Evolutionary conservation across 768 basidiomycete species (phyloP), one percentile per base, ranked within the genome.

Genomic region (Tricholoma sp.): DNA sequence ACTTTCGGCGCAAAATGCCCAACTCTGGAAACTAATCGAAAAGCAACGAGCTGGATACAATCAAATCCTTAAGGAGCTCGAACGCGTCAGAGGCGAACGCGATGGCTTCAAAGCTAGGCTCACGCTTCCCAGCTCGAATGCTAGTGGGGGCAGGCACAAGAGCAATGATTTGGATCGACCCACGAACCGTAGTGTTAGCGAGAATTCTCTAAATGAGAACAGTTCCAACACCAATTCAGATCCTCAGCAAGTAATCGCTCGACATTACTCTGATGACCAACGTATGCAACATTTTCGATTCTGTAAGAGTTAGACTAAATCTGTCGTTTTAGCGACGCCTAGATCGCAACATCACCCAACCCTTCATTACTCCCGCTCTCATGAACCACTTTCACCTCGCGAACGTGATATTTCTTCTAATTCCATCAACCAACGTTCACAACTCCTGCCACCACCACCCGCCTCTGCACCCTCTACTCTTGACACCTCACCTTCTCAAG

Each of bases 11-110:
- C 94, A 96, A 75, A 96, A 96, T 69, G 75, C 85, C 14, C 92
- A 95, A 73, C 83, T 96, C 19, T 96, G 94, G 94, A 95, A 94
- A 71, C 81, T 95, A 60, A 87, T 96, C 67, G 92, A 95, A 79
- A 95, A 94, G 69, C 91, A 94, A 70, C 82, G 91, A 55, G 71
- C 83, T 19, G 89, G 85, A n/a, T 90, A 90, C 67, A 83, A 81
- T 58, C 84, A 88, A 56, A 82, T 91, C 55, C 76, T 88, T 69
- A 90, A 90, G 72, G 92, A 96, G 64, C 78, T 92, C 45, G 93
- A 95, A 62, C 83, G 94, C 55, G 81, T 96, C 52, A 79, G 94
- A 12, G 76, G 75, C 10, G 94, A 96, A 68, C 82, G 94, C 16
- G 93, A 94, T 65, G 68, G 78, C 8, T 88, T 79, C 75, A 88